These are phyloP conservation scores for Leccinum idahoense DNA, from an alignment of 1,284 basidiomycete genomes.

Conservation along the genomic window DNA sequence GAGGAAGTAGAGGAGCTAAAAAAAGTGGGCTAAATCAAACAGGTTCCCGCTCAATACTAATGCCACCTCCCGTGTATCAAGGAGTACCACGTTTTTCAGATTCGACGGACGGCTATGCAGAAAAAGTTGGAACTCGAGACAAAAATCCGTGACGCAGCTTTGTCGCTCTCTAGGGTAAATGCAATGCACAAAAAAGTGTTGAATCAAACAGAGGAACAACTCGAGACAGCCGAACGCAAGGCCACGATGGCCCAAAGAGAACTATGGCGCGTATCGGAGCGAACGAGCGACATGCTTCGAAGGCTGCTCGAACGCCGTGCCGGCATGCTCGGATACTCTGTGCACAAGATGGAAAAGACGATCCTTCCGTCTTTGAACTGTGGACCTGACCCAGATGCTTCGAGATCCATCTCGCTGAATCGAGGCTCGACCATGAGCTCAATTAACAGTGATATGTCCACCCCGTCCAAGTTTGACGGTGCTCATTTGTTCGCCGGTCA, in stretches of 20 bases:
- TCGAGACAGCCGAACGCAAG: conserved; percentile 62
- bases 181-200: conserved; percentile 53
- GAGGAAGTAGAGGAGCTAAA: conserved; percentile 91
- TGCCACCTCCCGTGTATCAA: conserved; percentile 23
- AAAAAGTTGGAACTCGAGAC: conserved; percentile 72
- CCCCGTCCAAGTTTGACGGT: conserved; percentile 65
- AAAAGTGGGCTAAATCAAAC: conserved; percentile 51
- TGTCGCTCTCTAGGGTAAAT: conserved; percentile 65
- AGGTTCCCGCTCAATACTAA: conserved; percentile 1
- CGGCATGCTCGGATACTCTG: conserved; percentile 67
- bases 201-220: conserved; percentile 66
- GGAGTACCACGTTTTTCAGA: conserved; percentile 61
- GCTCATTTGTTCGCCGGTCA: conserved; percentile 79
- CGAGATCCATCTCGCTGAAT: conserved; percentile 50
- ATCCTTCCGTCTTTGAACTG: conserved; percentile 32
- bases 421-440: conserved; percentile 50
- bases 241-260: conserved; percentile 68
- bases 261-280: conserved; percentile 58
- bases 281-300: conserved; percentile 53
- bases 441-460: conserved; percentile 40
- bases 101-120: conserved; percentile 55
- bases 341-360: conserved; percentile 65
- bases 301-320: conserved; percentile 72
- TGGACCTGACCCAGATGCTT: conserved; percentile 34
- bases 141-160: conserved; percentile 76